Conservation (phyloP, 192 early-diverging fungal genomes). For the Coemansia sp. region DNA sequence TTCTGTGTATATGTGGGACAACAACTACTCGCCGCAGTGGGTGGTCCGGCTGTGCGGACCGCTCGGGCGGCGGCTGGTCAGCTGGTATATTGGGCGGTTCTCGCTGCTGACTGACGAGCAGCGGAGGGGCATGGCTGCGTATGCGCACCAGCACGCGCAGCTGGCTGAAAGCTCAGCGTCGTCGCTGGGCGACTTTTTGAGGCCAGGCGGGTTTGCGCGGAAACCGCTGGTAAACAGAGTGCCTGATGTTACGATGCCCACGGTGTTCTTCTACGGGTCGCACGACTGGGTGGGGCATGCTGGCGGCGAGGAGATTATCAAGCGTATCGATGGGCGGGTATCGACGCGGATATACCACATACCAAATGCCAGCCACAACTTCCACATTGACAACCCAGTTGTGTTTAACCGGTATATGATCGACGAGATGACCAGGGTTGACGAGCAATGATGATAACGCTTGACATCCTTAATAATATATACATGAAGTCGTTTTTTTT, state of each 20-base stretch:
- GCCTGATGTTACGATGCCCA: constrained; percentile 68
- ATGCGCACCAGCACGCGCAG: constrained; percentile 78
- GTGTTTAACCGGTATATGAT: constrained; percentile 68
- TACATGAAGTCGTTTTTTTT: no score
- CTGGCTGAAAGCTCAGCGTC: constrained; percentile 81
- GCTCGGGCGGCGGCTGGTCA: constrained; percentile 64
- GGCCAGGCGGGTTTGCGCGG: constrained; percentile 84
- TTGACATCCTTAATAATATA: neutral
- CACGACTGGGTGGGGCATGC: constrained; percentile 89
- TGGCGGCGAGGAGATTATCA: constrained; percentile 65
- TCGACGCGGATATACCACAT: constrained; percentile 52
- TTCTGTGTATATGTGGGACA: constrained; percentile 67
- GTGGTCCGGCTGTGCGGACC: constrained; percentile 78
- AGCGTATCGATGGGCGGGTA: constrained; percentile 56
- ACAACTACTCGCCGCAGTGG: constrained; percentile 78
- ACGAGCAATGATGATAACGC: neutral
- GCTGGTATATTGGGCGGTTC: constrained; percentile 64
- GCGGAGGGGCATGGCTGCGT: constrained; percentile 68
- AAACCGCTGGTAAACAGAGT: constrained; percentile 72
- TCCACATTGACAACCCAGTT: constrained; percentile 82
- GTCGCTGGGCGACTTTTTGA: constrained; percentile 71
- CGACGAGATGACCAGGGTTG: constrained; percentile 44
- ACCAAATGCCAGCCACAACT: constrained; percentile 72
- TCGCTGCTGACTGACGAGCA: constrained; percentile 68
- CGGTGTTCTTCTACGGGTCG: constrained; percentile 73